Conservation (phyloP, 305 asterid species). For the Fraxinus xanthoxyloides region DNA sequence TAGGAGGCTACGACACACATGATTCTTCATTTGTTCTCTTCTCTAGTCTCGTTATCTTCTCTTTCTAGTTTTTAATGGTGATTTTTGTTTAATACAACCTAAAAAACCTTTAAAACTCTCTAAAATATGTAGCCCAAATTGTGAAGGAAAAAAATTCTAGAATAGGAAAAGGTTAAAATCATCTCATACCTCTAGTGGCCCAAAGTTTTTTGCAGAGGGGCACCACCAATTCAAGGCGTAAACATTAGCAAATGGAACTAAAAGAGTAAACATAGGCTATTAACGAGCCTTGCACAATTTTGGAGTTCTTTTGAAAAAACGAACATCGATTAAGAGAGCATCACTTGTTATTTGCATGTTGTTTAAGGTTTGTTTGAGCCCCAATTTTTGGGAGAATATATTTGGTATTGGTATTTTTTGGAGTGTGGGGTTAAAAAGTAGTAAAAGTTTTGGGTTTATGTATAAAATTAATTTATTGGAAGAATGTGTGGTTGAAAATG, state of each 20-base stretch:
- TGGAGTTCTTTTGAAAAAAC: not conserved
- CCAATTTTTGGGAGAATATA: not conserved
- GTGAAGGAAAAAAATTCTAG: not conserved
- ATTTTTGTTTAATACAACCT: not conserved
- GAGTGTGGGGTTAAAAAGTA: not conserved
- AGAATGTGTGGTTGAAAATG: not conserved
- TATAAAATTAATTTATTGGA: not conserved
- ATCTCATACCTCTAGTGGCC: not conserved
- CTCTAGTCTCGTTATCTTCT: not conserved
- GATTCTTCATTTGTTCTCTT: not conserved
- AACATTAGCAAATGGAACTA: not conserved
- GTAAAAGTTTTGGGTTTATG: not conserved
- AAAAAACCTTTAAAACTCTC: not conserved
- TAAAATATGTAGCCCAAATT: not conserved
- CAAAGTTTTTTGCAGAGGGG: not conserved
- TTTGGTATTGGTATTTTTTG: not conserved
- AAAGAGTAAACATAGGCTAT: not conserved
- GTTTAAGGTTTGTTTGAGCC: not conserved
- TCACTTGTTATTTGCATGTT: not conserved
- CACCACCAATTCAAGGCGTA: not conserved
- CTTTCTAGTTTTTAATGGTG: not conserved
- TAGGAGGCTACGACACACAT: not conserved
- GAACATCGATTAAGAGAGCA: not conserved
- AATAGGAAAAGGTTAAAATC: not conserved
- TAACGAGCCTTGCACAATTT: not conserved